Evolutionary conservation across 2,329 filamentous ascomycete species (phyloP).

Genomic region (Scedosporium apiospermum): DNA sequence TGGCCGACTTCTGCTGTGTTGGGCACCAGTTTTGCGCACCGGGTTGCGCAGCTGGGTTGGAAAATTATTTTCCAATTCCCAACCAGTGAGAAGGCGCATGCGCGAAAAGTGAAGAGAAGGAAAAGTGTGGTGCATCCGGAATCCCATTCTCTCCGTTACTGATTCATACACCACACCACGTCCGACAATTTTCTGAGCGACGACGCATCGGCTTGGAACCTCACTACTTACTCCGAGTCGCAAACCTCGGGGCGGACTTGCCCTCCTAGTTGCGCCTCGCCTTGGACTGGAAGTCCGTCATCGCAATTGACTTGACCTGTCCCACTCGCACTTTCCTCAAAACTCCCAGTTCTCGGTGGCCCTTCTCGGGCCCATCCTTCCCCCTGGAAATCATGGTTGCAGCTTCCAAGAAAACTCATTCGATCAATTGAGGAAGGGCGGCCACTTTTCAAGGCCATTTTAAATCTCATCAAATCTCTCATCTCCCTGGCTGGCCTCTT

Average conservation of each 20-base stretch:
- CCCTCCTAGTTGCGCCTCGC: too few species aligned
- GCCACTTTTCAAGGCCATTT: neutral
- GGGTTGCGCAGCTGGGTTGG: neutral
- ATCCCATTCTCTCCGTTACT: neutral
- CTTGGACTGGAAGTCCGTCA: too few species aligned
- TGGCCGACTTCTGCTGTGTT: neutral
- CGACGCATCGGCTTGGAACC: neutral
- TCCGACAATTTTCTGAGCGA: neutral
- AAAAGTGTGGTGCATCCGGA: neutral
- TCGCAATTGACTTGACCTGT: too few species aligned
- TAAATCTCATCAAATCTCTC: neutral
- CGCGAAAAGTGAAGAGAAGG: neutral
- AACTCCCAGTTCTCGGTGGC: too few species aligned
- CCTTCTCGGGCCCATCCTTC: neutral
- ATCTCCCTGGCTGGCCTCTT: neutral
- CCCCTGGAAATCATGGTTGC: neutral
- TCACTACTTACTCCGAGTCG: neutral
- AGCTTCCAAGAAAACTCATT: neutral
- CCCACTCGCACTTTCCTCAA: too few species aligned
- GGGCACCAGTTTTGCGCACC: neutral
- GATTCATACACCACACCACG: neutral
- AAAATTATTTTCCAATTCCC: neutral
- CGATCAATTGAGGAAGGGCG: neutral
- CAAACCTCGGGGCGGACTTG: neutral
- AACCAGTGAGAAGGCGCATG: neutral